phyloP scores from a whole-genome alignment of 495 filamentous ascomycete species.

The Xylaria venustula region DNA sequence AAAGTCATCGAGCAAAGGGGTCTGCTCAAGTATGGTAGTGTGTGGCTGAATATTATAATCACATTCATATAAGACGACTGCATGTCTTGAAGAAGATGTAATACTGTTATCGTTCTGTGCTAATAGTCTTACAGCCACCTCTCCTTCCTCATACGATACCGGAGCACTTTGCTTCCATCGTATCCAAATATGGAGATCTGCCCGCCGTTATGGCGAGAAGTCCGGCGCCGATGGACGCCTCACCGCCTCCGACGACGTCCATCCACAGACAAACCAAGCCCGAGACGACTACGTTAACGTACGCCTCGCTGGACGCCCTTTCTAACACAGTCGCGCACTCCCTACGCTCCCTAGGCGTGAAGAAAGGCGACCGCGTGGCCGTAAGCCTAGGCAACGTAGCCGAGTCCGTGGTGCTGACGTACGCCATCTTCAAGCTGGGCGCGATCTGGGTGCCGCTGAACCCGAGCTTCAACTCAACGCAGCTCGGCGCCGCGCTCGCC shows the following conservation, averaged over 20 bases:
- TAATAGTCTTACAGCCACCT: conserved; percentile 57
- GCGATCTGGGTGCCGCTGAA: conserved; percentile 91
- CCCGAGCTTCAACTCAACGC: conserved; percentile 78
- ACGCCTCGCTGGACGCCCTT: conserved; percentile 66
- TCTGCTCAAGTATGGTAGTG: too few relatives aligned
- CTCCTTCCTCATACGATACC: conserved; percentile 74
- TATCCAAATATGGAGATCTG: conserved; percentile 69
- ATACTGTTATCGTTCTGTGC: too few relatives aligned
- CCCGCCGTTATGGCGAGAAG: conserved; percentile 54
- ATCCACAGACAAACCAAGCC: conserved; percentile 19
- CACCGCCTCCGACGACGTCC: conserved; percentile 10
- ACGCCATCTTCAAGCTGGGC: conserved; percentile 90
- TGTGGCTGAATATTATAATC: background rate
- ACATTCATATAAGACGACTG: background rate
- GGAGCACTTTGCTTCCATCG: conserved; percentile 74
- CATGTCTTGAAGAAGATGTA: too few relatives aligned
- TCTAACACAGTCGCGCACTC: conserved; percentile 79
- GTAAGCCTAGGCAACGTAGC: conserved; percentile 82
- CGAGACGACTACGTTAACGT: conserved; percentile 58
- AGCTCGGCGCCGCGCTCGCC: conserved; percentile 73
- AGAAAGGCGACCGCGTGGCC: conserved; percentile 81
- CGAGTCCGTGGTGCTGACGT: conserved; percentile 78
- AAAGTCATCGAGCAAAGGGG: background rate
- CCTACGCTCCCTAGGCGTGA: conserved; percentile 68
- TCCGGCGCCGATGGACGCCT: conserved; percentile 25